phyloP scores from a whole-genome alignment of 2,329 filamentous ascomycete species.

The Falciphora oryzae region DNA sequence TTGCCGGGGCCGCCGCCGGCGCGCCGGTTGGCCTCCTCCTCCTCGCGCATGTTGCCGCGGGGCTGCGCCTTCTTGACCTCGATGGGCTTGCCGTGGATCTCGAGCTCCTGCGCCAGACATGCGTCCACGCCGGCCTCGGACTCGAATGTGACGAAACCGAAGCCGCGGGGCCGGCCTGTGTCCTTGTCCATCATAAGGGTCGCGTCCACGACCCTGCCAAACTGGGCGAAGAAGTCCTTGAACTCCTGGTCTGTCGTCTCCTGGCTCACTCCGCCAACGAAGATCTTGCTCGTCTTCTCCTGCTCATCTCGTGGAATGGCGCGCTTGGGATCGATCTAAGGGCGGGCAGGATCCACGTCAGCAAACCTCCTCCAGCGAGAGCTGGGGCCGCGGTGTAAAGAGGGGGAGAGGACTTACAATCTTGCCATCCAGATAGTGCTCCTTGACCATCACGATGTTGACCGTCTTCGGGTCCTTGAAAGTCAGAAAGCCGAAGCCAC shows the following conservation, averaged over 20 bases:
- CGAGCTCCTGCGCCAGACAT: constrained; percentile 75
- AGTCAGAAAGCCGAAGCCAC: constrained; percentile 95
- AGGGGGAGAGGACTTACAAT: constrained; percentile 62
- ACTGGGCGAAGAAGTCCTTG: constrained; percentile 93
- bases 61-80: constrained; percentile 98
- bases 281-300: constrained; percentile 97
- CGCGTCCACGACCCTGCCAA: constrained; percentile 91
- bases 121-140: constrained; percentile 91
- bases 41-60: constrained; percentile 86
- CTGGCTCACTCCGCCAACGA: constrained; percentile 95
- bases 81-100: constrained; percentile 93
- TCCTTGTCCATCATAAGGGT: constrained; percentile 99
- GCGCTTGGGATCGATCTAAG: constrained; percentile 94
- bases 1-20: constrained; percentile 40
- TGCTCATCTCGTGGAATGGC: constrained; percentile 97
- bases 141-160: constrained; percentile 98
- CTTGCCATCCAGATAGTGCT: constrained; percentile 96
- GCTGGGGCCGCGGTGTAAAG: not conserved
- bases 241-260: constrained; percentile 96
- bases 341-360: not conserved
- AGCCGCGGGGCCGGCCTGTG: constrained; percentile 91
- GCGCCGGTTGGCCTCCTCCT: constrained; percentile 65
- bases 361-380: not conserved
- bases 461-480: constrained; percentile 98
- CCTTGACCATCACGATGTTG: constrained; percentile 99